Conservation (phyloP, 371 early-diverging fungal genomes). For the Cokeromyces recurvatus region DNA sequence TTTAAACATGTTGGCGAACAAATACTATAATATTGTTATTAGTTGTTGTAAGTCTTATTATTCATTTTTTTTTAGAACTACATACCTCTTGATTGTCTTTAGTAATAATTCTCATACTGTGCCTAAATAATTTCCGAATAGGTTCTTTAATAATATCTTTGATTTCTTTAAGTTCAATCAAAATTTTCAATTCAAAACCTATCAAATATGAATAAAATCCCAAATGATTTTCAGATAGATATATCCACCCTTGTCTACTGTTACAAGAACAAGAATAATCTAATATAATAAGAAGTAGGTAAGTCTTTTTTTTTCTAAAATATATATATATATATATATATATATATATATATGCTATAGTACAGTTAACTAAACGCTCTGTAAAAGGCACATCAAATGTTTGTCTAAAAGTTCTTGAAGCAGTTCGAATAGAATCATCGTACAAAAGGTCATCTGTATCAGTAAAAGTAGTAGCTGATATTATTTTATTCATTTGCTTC, state of each 20-base stretch:
- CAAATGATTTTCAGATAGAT: conserved; percentile 79
- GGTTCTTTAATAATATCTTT: conserved; percentile 71
- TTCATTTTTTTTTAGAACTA: neutral
- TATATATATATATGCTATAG: too few relatives aligned
- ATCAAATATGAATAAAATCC: conserved; percentile 90
- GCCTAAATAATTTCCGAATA: conserved; percentile 14
- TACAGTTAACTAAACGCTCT: conserved; percentile 89
- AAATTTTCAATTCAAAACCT: conserved; percentile 82
- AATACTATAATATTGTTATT: conserved; percentile 43
- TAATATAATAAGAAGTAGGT: neutral
- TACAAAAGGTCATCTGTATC: conserved; percentile 74
- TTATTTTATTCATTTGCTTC: conserved; percentile 83
- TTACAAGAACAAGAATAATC: conserved; percentile 85
- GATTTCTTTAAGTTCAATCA: conserved; percentile 82
- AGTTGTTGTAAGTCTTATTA: too few relatives aligned
- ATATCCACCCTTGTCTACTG: conserved; percentile 91
- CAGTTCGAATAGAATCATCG: conserved; percentile 81
- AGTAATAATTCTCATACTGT: conserved; percentile 13
- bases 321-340: conserved; percentile 38
- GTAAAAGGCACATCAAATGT: conserved; percentile 76
- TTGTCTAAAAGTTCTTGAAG: conserved; percentile 86
- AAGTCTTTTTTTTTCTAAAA: too few relatives aligned
- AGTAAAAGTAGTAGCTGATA: conserved; percentile 55
- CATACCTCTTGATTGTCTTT: conserved; percentile 71
- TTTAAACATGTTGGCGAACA: conserved; percentile 91